A percentile compares a stretch with the other conserved stretches of the same genome.
phyloP scores from a whole-genome alignment of 225 moss, liverwort and hornwort genomes.

The Straminergon stramineum region DNA sequence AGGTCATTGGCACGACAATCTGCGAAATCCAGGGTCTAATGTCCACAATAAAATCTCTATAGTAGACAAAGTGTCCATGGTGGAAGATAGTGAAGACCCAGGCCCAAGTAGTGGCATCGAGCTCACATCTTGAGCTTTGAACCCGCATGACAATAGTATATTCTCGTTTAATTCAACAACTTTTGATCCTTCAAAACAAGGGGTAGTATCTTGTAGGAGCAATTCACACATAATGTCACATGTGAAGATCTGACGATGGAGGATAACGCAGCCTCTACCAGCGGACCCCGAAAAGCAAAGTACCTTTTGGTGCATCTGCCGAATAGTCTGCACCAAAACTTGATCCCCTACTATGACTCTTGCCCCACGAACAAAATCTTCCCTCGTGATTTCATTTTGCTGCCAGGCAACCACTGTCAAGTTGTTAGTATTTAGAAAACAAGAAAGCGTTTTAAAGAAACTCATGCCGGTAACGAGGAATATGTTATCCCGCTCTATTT shows the following conservation, averaged over 20 bases:
- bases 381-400: slow-evolving; percentile 89
- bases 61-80: neutral
- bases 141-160: neutral
- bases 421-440: neutral
- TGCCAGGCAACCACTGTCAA: slow-evolving; percentile 15
- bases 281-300: neutral
- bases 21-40: neutral
- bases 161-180: neutral
- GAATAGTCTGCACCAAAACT: slow-evolving; percentile 87
- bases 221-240: neutral
- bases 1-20: neutral
- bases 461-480: neutral
- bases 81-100: neutral
- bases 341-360: slow-evolving; percentile 90
- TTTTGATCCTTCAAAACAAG: neutral
- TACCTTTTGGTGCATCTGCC: slow-evolving; percentile 92
- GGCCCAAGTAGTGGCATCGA: neutral
- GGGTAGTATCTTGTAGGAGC: neutral
- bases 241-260: neutral
- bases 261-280: neutral
- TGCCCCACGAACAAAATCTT: slow-evolving; percentile 95
- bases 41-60: neutral
- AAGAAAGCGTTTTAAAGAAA: neutral
- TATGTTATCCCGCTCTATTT: neutral
- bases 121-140: neutral